phyloP scores from a whole-genome alignment of 2,329 filamentous ascomycete species.

The Leptographium wingfieldii region DNA sequence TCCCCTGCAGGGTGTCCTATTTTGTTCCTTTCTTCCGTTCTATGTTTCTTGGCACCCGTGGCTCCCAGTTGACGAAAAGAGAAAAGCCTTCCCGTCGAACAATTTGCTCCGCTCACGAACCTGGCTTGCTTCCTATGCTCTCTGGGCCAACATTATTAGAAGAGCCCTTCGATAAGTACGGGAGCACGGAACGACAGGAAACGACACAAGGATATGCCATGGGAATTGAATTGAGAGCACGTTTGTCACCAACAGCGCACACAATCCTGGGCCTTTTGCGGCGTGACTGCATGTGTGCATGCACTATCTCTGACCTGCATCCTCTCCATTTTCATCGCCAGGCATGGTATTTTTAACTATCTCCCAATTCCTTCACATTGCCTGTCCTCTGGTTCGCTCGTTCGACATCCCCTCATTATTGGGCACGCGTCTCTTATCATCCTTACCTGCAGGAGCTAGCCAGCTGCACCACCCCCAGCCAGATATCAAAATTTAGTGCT shows the following conservation, averaged over 20 bases:
- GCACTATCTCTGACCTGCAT: background rate
- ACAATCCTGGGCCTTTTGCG: background rate
- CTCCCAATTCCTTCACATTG: background rate
- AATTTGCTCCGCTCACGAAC: background rate
- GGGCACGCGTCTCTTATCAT: background rate
- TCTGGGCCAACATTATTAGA: too few species aligned
- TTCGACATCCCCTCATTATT: background rate
- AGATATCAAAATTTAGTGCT: background rate
- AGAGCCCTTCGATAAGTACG: background rate
- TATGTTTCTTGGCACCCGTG: background rate
- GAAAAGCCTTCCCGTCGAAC: background rate
- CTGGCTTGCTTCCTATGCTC: too few species aligned
- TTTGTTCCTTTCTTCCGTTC: background rate
- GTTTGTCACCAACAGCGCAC: background rate
- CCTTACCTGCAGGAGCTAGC: background rate
- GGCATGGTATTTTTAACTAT: background rate
- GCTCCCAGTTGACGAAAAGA: background rate
- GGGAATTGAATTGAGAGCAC: background rate
- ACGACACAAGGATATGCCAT: background rate
- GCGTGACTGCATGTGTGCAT: background rate
- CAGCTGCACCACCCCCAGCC: background rate
- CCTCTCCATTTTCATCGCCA: background rate
- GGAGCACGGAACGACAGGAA: background rate
- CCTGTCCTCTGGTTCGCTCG: background rate
- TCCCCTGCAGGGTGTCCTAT: background rate